A percentile compares a stretch with the other conserved stretches of the same genome.
Evolutionary conservation across 345 rosid species (phyloP).

Genomic region (Arabidopsis arenosa): DNA sequence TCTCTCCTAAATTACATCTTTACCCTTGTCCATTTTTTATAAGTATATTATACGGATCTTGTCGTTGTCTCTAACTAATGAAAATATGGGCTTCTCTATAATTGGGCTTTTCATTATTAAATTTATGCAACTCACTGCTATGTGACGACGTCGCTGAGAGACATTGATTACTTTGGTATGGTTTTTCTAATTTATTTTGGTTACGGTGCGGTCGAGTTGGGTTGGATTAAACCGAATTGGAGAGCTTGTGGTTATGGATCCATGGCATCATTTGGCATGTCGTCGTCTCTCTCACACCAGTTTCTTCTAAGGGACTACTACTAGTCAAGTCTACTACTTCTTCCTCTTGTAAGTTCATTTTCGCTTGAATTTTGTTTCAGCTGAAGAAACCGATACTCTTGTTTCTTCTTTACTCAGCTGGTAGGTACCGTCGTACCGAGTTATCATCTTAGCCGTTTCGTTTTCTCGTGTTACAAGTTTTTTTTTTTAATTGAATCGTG

Average conservation of each 20-base stretch:
- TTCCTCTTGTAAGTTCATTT: slow-evolving; percentile 12
- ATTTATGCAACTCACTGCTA: not conserved
- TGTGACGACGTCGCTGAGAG: not conserved
- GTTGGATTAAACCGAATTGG: slow-evolving; percentile 9
- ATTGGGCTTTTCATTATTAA: not conserved
- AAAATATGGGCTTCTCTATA: not conserved
- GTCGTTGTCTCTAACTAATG: not conserved
- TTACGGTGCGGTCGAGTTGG: not conserved
- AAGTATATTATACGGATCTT: slow-evolving; percentile 24
- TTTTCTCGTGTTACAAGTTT: too few relatives aligned
- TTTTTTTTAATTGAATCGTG: too few relatives aligned
- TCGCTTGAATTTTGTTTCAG: not conserved
- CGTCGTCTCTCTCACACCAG: slow-evolving; percentile 8
- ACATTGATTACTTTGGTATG: not conserved
- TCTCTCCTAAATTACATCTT: slow-evolving; percentile 4
- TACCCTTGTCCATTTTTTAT: not conserved
- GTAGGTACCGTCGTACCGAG: too few relatives aligned
- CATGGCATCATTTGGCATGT: not conserved
- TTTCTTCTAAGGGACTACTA: not conserved
- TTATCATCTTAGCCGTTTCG: too few relatives aligned
- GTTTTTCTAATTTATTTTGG: not conserved
- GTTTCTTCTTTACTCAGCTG: too few relatives aligned
- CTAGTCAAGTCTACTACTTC: not conserved
- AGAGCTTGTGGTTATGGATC: slow-evolving; percentile 16
- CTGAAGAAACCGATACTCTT: slow-evolving; percentile 9